Conservation (phyloP, 441 rosid species). For the Croton laevigatus region DNA sequence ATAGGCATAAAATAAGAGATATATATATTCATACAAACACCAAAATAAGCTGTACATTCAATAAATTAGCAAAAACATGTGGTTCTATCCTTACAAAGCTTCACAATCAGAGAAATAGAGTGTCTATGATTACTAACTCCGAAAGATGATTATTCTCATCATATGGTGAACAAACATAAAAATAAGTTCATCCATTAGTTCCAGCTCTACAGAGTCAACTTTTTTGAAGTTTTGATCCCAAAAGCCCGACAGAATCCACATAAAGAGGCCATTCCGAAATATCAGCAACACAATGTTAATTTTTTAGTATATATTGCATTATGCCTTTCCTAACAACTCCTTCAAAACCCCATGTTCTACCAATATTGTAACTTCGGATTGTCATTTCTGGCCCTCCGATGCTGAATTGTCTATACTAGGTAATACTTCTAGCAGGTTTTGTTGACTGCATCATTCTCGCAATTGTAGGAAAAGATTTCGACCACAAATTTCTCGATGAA, state of each 20-base stretch:
- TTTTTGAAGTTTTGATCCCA: conserved; percentile 10
- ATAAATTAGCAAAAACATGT: too few species aligned
- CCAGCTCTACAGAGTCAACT: not conserved
- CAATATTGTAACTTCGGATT: conserved; percentile 22
- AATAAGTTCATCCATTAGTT: not conserved
- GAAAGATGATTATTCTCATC: too few species aligned
- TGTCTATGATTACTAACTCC: too few species aligned
- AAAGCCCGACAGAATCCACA: conserved; percentile 4
- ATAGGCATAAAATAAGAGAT: too few species aligned
- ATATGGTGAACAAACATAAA: not conserved
- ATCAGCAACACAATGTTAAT: conserved; percentile 31
- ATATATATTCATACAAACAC: too few species aligned
- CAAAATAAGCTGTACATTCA: too few species aligned
- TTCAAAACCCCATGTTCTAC: conserved; percentile 25
- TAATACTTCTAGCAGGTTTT: conserved; percentile 42
- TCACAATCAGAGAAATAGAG: too few species aligned
- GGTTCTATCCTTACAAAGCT: too few species aligned
- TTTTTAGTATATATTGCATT: conserved; percentile 61
- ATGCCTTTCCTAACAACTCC: conserved; percentile 68
- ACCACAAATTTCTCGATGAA: conserved; percentile 39
- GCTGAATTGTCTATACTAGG: conserved; percentile 57
- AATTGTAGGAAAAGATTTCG: conserved; percentile 53
- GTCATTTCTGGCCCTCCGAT: conserved; percentile 21
- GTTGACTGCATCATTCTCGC: conserved; percentile 59
- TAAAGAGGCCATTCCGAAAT: not conserved